Evolutionary conservation across 2,329 filamentous ascomycete species (phyloP).

Genomic region (Fusarium foetens): DNA sequence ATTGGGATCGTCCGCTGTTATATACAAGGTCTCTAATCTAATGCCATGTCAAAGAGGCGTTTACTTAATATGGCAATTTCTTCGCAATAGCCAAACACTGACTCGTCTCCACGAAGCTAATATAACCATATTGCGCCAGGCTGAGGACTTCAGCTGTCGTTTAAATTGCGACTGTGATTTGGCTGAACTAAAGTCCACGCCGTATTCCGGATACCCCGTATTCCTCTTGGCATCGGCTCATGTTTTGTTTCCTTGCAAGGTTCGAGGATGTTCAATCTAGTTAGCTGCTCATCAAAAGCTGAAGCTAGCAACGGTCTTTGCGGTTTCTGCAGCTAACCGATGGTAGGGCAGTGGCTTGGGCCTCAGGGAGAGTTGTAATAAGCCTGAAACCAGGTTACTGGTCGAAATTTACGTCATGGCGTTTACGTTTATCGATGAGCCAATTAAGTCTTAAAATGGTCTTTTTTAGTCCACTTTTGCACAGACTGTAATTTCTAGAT

Average conservation of each 20-base stretch:
- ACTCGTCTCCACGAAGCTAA: neutral
- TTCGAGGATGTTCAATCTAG: neutral
- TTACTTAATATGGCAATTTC: neutral
- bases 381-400: neutral
- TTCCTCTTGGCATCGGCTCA: neutral
- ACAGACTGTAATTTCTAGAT: neutral
- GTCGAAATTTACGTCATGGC: neutral
- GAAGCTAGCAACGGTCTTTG: neutral
- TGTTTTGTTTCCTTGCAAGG: neutral
- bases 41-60: neutral
- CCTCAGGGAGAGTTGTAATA: neutral
- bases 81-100: neutral
- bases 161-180: neutral
- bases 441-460: accelerated
- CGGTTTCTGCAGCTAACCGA: neutral
- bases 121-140: neutral
- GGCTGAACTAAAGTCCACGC: neutral
- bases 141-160: neutral
- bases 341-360: neutral
- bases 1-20: neutral
- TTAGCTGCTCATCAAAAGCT: neutral
- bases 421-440: neutral
- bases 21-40: neutral
- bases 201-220: neutral
- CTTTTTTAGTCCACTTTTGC: neutral